Evolutionary conservation across 2,329 filamentous ascomycete species (phyloP).

Genomic region (Penicillium freii): DNA sequence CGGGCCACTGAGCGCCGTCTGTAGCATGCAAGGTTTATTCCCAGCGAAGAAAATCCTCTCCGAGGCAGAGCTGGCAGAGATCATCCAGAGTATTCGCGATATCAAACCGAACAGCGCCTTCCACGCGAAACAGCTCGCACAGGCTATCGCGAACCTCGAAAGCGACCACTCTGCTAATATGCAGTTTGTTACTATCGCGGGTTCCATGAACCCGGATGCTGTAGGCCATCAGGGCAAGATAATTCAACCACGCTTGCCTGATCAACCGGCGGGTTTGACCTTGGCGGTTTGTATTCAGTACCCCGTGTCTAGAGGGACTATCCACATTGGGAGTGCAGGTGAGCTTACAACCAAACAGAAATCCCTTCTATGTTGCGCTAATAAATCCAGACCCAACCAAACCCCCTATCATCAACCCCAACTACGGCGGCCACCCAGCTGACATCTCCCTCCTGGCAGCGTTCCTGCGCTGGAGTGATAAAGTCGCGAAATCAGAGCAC

Average conservation of each 20-base stretch:
- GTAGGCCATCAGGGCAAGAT: conserved; percentile 14
- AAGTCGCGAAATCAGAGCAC: conserved; percentile 10
- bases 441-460: conserved; percentile 22
- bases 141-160: conserved; percentile 11
- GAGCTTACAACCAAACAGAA: neutral
- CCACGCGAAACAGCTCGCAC: conserved; percentile 15
- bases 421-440: conserved; percentile 16
- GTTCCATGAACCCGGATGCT: conserved; percentile 4
- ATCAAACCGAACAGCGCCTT: conserved; percentile 14
- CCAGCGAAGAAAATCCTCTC: conserved; percentile 14
- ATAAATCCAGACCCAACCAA: conserved; percentile 15
- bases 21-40: conserved; percentile 18
- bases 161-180: conserved; percentile 17
- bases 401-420: conserved; percentile 18
- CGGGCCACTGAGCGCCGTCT: conserved; percentile 9
- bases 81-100: conserved; percentile 16
- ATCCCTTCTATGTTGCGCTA: neutral
- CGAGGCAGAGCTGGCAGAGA: conserved; percentile 9
- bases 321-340: conserved; percentile 19
- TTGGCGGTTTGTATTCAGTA: conserved; percentile 22
- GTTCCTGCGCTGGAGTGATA: conserved; percentile 19
- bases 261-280: conserved; percentile 11
- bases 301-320: conserved; percentile 22
- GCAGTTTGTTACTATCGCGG: conserved; percentile 11
- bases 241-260: conserved; percentile 1